Conservation (phyloP, 73 alveolate species). For the Paramecium primaurelia region DNA sequence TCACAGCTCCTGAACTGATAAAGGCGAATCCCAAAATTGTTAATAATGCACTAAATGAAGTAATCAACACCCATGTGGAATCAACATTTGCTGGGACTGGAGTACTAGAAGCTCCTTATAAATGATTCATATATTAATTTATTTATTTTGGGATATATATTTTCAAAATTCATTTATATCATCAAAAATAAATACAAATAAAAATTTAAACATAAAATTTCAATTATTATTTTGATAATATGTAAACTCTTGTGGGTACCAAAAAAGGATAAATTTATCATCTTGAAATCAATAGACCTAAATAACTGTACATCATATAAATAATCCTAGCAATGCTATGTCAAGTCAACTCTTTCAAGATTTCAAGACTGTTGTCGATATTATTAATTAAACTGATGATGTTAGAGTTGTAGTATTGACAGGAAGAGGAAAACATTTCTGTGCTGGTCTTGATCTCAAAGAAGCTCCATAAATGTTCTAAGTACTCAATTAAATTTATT, state of each 20-base stretch:
- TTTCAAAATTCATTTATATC: neutral
- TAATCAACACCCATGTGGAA: neutral
- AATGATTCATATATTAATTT: neutral
- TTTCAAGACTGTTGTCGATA: neutral
- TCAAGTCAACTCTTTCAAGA: neutral
- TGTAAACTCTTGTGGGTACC: neutral
- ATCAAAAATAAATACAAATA: neutral
- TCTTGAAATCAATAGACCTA: neutral
- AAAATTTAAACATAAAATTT: neutral
- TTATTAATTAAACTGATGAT: conserved; percentile 33
- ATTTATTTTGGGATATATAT: neutral
- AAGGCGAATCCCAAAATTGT: conserved; percentile 3
- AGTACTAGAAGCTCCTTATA: neutral
- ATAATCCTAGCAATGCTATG: neutral
- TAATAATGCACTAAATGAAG: conserved; percentile 8
- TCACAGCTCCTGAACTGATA: conserved; percentile 7
- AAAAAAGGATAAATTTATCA: conserved; percentile 15
- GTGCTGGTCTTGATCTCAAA: conserved; percentile 76
- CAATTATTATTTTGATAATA: neutral
- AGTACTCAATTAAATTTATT: neutral
- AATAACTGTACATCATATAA: neutral
- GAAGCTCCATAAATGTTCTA: conserved; percentile 40
- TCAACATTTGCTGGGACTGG: neutral
- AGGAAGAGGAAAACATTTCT: conserved; percentile 73
- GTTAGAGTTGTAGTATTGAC: conserved; percentile 68